phyloP scores from a whole-genome alignment of 2,329 filamentous ascomycete genomes.

The Pseudogymnoascus sp. region DNA sequence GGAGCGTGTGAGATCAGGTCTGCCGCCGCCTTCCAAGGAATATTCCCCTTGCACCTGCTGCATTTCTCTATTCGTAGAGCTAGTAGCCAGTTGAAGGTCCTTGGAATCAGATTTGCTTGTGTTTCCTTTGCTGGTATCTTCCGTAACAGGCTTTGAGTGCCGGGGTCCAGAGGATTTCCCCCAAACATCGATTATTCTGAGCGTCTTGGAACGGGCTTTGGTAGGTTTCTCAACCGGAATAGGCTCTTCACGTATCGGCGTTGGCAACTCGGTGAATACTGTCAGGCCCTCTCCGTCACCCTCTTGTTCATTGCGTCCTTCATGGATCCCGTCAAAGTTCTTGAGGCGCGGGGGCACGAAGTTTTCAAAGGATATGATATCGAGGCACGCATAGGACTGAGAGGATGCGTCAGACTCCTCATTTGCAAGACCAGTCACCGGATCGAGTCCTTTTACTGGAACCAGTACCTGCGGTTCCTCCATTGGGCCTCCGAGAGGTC shows the following conservation, averaged over 20 bases:
- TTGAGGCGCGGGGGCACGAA: neutral
- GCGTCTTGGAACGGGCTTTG: neutral
- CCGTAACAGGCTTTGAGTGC: neutral
- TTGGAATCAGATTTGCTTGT: neutral
- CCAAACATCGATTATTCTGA: neutral
- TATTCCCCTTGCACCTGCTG: neutral
- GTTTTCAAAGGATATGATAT: neutral
- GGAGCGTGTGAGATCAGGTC: neutral
- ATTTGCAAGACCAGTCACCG: neutral
- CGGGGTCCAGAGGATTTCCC: neutral
- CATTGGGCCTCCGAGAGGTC: neutral
- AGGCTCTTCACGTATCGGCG: neutral
- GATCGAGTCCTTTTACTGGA: neutral
- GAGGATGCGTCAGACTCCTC: neutral
- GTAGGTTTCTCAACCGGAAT: neutral
- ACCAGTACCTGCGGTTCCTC: neutral
- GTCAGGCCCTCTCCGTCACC: neutral
- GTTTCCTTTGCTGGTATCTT: neutral
- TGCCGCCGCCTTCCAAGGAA: neutral
- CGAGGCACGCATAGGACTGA: neutral
- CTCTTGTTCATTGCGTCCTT: neutral
- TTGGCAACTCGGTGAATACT: neutral
- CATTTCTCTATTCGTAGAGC: neutral
- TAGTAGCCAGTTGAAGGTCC: neutral
- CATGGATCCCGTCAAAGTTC: neutral